Evolutionary conservation across 2,329 filamentous ascomycete species (phyloP), one percentile per base, ranked within the genome.

Genomic region (Dryadomyces sulphureus): DNA sequence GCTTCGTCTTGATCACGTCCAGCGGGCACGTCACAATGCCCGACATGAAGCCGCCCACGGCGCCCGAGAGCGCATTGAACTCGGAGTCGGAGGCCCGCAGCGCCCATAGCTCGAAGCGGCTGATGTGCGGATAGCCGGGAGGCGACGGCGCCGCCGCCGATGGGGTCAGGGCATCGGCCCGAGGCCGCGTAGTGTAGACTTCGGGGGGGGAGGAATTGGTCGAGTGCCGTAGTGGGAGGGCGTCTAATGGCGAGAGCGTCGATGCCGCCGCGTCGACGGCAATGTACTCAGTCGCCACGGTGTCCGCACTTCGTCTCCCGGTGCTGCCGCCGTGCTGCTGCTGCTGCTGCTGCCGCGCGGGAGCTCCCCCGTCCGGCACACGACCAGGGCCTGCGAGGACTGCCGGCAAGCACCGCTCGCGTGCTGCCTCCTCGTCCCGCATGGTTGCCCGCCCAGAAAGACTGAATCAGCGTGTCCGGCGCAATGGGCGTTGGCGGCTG

Each of bases 1-100:
- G 67, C 64, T 95, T 96, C 39, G 92, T 98, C 69, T 98, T 98
- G 65, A 98, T 96, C 51, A 98, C 92, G 69, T 98, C 92, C 55
- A 98, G 79, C 38, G 92, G 92, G 62, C 92, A 98, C 45, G 90
- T 96, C 53, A 95, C 85, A 47, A 98, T 77, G 43, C 92, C 92
- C 7, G 89, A 94, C 20, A 87, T 88, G 57, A 96, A 86, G 43
- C 92, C 92, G 43, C 89, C 90, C 48, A 86, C 72, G 42, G 89
- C 90, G 47, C 92, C 92, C 38, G 87, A 82, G 47, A 95, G 70
- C 51, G 87, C 86, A 61, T 93, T 86, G 61, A 96, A 79, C 52
- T 77, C 73, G 19, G 74, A 69, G 51, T 79, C 72, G 30, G 75
- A 76, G 43, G 76, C 75, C 35, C 59, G 56, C 41, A 67, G 62